These are phyloP conservation scores for Elaeagnus macrophylla DNA, from an alignment of 306 rosid genomes.

Conservation along the genomic window DNA sequence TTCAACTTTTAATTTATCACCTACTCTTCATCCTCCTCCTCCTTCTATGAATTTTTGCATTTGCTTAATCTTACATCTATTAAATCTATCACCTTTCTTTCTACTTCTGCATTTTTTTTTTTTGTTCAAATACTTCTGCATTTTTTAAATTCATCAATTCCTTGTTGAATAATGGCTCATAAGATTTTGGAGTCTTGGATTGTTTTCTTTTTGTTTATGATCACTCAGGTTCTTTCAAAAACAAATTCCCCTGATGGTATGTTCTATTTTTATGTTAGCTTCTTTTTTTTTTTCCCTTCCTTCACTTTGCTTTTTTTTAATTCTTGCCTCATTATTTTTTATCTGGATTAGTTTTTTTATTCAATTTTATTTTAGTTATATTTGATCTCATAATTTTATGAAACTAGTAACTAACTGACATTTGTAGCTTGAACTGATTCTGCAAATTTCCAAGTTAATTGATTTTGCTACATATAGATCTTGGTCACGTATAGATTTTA, in stretches of 20 bases:
- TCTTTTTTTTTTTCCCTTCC: not conserved
- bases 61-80: not conserved
- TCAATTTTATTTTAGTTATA: too few relatives aligned
- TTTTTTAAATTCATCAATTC: slow-evolving; percentile 1
- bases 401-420: too few relatives aligned
- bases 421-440: too few relatives aligned
- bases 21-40: not conserved
- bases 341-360: too few relatives aligned
- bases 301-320: not conserved
- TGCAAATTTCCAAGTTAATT: too few relatives aligned
- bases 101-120: too few relatives aligned
- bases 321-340: too few relatives aligned
- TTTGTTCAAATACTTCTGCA: not conserved
- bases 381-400: too few relatives aligned
- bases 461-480: too few relatives aligned
- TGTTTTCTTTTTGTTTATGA: slow-evolving; percentile 34
- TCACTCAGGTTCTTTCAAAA: slow-evolving; percentile 24
- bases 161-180: slow-evolving; percentile 32
- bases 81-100: too few relatives aligned
- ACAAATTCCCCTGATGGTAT: slow-evolving; percentile 35
- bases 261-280: not conserved
- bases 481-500: too few relatives aligned
- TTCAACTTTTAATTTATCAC: not conserved
- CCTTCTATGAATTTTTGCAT: slow-evolving; percentile 2
- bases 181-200: slow-evolving; percentile 47